Conservation (phyloP, 2,329 filamentous ascomycete genomes). For the Niveomyces coronatus region DNA sequence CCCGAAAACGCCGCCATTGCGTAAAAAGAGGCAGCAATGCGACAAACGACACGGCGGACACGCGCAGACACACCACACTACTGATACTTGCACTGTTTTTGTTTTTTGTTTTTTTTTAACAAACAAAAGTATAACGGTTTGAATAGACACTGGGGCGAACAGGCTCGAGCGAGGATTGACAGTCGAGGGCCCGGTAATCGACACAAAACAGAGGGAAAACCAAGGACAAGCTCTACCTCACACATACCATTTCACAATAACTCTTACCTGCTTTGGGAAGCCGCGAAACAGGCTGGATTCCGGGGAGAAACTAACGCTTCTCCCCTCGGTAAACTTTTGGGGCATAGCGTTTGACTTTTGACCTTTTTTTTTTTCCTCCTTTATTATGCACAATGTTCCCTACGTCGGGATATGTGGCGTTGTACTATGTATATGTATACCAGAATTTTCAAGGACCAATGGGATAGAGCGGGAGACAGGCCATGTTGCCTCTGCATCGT, state of each 20-base stretch:
- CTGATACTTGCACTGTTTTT: too few species aligned
- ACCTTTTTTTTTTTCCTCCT: too few species aligned
- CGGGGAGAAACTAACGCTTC: not conserved
- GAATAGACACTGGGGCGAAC: too few species aligned
- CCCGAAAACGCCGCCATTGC: constrained; percentile 20
- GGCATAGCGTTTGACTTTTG: constrained; percentile 9
- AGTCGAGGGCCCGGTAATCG: too few species aligned
- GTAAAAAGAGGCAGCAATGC: constrained; percentile 12
- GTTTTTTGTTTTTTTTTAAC: too few species aligned
- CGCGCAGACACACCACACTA: constrained; percentile 8
- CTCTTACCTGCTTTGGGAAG: too few species aligned
- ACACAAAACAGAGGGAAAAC: constrained; percentile 1
- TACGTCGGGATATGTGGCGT: constrained; percentile 8
- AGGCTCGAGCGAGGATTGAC: not conserved
- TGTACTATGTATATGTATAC: constrained; percentile 9
- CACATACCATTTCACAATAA: too few species aligned
- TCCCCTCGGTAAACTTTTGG: not conserved
- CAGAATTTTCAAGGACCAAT: constrained; percentile 5
- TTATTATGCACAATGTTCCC: constrained; percentile 4
- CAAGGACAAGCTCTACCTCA: not conserved
- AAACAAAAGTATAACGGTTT: too few species aligned
- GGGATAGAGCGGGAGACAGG: constrained; percentile 6
- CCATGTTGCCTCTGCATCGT: too few species aligned
- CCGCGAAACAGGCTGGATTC: not conserved
- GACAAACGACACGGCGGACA: not conserved